Percentiles rank a stretch among this genome's conserved stretches.
Evolutionary conservation across 345 rosid species (phyloP).

Genomic region (Ceriops zippeliana): DNA sequence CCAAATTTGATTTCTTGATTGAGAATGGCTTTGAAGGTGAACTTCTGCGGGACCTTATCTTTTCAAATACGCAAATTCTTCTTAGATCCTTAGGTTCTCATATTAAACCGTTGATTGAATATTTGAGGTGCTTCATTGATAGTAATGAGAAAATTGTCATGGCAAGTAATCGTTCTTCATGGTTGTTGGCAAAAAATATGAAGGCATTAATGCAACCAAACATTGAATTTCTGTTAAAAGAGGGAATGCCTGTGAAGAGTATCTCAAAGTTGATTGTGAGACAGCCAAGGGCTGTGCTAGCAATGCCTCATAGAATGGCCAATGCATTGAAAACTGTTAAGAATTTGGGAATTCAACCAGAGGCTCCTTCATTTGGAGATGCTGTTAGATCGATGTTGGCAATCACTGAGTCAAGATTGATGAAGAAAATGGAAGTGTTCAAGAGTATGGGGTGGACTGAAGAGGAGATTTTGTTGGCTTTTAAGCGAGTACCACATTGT

Average conservation of each 20-base stretch:
- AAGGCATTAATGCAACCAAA: constrained; percentile 16
- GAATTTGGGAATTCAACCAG: constrained; percentile 18
- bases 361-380: constrained; percentile 11
- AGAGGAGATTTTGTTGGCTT: constrained; percentile 21
- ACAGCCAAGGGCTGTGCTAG: constrained; percentile 10
- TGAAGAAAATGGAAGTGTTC: constrained; percentile 20
- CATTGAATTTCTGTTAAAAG: constrained; percentile 18
- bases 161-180: constrained; percentile 18
- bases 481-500: constrained; percentile 1
- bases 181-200: constrained; percentile 14
- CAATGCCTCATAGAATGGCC: constrained; percentile 9
- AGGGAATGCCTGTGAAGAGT: constrained; percentile 17
- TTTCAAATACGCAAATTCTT: constrained; percentile 13
- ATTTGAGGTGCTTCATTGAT: constrained; percentile 8
- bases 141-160: constrained; percentile 8
- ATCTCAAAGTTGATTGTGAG: neutral
- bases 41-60: constrained; percentile 15
- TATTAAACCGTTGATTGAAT: constrained; percentile 16
- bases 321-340: constrained; percentile 12
- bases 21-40: constrained; percentile 17
- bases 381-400: constrained; percentile 14
- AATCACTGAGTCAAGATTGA: constrained; percentile 14
- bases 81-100: constrained; percentile 10
- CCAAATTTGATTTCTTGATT: constrained; percentile 20
- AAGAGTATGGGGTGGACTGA: constrained; percentile 33